Percentiles rank a stretch among this genome's conserved stretches.
Conservation (phyloP, 2,329 filamentous ascomycete genomes). For the Meredithiella fracta region DNA sequence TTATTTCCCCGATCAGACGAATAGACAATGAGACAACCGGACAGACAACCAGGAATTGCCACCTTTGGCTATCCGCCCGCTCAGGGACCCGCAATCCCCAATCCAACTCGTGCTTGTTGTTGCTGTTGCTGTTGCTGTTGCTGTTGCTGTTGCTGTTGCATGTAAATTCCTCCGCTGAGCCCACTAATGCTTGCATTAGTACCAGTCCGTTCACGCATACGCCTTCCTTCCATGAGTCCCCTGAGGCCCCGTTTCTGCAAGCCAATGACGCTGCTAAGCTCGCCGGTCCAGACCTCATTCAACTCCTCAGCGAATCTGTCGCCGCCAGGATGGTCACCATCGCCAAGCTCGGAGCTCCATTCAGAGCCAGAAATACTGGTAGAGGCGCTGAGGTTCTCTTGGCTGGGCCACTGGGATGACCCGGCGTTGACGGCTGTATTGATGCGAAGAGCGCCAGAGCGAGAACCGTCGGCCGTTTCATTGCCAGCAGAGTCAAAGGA, state of each 20-base stretch:
- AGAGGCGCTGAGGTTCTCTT: conserved; percentile 33
- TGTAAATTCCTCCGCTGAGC: conserved; percentile 19
- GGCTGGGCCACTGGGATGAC: conserved; percentile 22
- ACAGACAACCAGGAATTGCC: too few species aligned
- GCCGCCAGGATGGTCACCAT: conserved; percentile 30
- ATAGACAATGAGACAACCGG: too few species aligned
- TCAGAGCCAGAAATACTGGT: conserved; percentile 38
- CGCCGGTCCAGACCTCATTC: conserved; percentile 58
- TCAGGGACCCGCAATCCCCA: conserved; percentile 33
- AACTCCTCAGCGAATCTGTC: conserved; percentile 16
- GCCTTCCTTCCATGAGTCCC: conserved; percentile 84
- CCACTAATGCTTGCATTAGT: conserved; percentile 22
- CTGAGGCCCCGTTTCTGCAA: conserved; percentile 84
- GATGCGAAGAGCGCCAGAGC: conserved; percentile 29
- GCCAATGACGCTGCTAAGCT: conserved; percentile 80
- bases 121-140: conserved; percentile 13
- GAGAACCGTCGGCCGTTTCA: conserved; percentile 18
- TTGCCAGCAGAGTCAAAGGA: conserved; percentile 3
- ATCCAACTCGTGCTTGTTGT: conserved; percentile 27
- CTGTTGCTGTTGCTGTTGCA: conserved; percentile 15
- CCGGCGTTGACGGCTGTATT: conserved; percentile 28
- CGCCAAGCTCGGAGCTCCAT: conserved; percentile 38
- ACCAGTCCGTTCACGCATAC: conserved; percentile 58
- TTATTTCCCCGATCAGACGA: background rate
- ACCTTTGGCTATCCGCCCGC: too few species aligned